Evolutionary conservation across 176 grass and related monocot species (phyloP).

Genomic region (Cenchrus americanus): DNA sequence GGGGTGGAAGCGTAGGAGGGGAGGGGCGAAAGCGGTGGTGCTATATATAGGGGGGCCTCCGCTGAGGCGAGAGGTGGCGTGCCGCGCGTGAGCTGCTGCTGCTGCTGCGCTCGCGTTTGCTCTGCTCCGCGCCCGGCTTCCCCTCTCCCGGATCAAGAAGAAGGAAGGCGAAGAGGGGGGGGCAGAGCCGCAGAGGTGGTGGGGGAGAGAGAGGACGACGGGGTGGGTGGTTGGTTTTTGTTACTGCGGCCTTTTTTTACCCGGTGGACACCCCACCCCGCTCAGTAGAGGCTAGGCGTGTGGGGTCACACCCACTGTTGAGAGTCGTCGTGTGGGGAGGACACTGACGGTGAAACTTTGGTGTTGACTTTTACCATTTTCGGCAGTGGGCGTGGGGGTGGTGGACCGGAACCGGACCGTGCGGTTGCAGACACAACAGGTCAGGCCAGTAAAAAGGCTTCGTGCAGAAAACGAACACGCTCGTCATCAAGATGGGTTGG

Average conservation of each 20-base stretch:
- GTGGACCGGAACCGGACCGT: not conserved
- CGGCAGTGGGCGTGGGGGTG: constrained; percentile 1
- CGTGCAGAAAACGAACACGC: too few species aligned
- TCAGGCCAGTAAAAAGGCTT: too few species aligned
- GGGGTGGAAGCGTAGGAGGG: not conserved
- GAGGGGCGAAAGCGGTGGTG: not conserved
- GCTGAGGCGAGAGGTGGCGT: constrained; percentile 11
- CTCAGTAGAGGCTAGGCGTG: too few species aligned
- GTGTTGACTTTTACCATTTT: constrained; percentile 52
- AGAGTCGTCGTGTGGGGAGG: not conserved
- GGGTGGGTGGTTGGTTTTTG: not conserved
- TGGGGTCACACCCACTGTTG: too few species aligned
- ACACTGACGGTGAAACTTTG: constrained; percentile 5
- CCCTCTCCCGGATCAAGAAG: not conserved
- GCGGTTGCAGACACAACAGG: not conserved
- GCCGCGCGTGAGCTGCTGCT: not conserved
- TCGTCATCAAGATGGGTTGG: too few species aligned
- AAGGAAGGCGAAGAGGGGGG: not conserved
- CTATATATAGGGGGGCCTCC: constrained; percentile 37
- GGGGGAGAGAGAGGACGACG: not conserved
- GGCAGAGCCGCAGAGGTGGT: not conserved
- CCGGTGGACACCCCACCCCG: not conserved
- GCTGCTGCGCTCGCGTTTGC: not conserved
- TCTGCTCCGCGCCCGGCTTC: not conserved
- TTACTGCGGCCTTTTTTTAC: not conserved